phyloP scores from a whole-genome alignment of 768 basidiomycete genomes.

The Naganishia vishniacii region DNA sequence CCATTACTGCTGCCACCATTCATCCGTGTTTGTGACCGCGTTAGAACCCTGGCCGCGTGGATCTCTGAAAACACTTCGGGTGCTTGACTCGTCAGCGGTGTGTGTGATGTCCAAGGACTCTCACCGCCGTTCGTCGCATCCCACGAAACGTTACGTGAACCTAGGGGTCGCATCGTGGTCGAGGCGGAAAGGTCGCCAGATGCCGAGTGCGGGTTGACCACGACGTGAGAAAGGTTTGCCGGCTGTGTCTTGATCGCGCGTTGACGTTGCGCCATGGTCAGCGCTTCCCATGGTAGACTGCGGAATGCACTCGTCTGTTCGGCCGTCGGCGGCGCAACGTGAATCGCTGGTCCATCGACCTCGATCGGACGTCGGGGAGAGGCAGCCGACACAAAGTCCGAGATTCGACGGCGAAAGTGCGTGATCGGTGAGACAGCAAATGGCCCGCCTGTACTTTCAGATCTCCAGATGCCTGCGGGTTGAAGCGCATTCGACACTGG shows the following conservation, averaged over 20 bases:
- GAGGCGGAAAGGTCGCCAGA: too few relatives aligned
- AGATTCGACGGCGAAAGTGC: background rate
- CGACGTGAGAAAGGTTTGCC: conserved; percentile 32
- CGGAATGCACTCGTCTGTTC: conserved; percentile 52
- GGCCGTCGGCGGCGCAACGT: conserved; percentile 42
- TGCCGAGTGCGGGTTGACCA: conserved; percentile 31
- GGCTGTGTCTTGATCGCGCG: conserved; percentile 45
- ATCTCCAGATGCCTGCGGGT: background rate
- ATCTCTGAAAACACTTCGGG: conserved; percentile 17
- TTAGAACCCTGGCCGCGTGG: conserved; percentile 13
- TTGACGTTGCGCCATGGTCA: conserved; percentile 52
- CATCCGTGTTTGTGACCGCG: background rate
- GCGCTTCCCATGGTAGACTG: conserved; percentile 57
- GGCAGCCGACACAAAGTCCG: conserved; percentile 19
- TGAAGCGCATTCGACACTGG: background rate
- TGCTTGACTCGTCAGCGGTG: conserved; percentile 2
- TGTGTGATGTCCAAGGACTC: background rate
- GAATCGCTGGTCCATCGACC: conserved; percentile 44
- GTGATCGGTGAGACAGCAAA: background rate
- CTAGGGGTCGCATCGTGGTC: background rate
- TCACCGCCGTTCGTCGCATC: conserved; percentile 20
- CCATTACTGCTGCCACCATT: background rate
- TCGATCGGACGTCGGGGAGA: conserved; percentile 40
- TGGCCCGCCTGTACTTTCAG: background rate
- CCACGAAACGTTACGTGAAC: background rate